Evolutionary conservation across 768 basidiomycete genomes (phyloP).

Genomic region (Boletus reticulatus): DNA sequence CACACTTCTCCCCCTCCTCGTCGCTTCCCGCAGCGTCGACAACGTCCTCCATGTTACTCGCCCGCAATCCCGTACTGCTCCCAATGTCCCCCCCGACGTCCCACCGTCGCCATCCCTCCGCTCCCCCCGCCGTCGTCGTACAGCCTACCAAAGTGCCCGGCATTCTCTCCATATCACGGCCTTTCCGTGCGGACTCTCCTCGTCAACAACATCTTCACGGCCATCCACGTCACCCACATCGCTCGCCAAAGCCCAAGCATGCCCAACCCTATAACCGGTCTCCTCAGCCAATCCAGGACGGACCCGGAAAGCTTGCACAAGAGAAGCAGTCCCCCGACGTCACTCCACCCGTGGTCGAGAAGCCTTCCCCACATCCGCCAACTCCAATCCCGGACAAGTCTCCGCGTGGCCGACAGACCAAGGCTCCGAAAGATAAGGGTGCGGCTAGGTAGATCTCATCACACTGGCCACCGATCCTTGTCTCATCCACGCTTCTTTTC

Average conservation of each 20-base stretch:
- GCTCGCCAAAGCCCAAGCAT: slow-evolving; percentile 38
- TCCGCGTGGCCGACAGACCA: slow-evolving; percentile 35
- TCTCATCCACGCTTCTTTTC: slow-evolving; percentile 8
- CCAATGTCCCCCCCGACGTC: slow-evolving; percentile 32
- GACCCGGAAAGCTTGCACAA: slow-evolving; percentile 30
- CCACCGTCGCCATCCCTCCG: slow-evolving; percentile 69
- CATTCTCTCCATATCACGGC: slow-evolving; percentile 68
- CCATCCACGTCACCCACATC: slow-evolving; percentile 33
- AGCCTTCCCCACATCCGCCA: slow-evolving; percentile 21
- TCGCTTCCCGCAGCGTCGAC: slow-evolving; percentile 12
- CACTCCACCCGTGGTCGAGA: slow-evolving; percentile 30
- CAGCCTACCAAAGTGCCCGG: slow-evolving; percentile 75
- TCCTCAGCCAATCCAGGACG: slow-evolving; percentile 27
- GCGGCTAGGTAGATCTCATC: slow-evolving; percentile 37
- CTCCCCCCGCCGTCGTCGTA: slow-evolving; percentile 62
- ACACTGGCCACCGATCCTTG: not conserved
- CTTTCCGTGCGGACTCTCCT: slow-evolving; percentile 33
- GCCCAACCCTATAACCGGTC: slow-evolving; percentile 15
- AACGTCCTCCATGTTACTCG: slow-evolving; percentile 38
- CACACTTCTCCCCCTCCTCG: not conserved
- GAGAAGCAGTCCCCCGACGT: slow-evolving; percentile 27
- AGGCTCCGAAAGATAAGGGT: slow-evolving; percentile 43
- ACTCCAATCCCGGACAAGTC: slow-evolving; percentile 28
- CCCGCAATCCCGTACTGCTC: slow-evolving; percentile 35
- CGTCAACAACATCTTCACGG: slow-evolving; percentile 37